Evolutionary conservation across 2,329 filamentous ascomycete genomes (phyloP).

Genomic region (Cercospora sp.): DNA sequence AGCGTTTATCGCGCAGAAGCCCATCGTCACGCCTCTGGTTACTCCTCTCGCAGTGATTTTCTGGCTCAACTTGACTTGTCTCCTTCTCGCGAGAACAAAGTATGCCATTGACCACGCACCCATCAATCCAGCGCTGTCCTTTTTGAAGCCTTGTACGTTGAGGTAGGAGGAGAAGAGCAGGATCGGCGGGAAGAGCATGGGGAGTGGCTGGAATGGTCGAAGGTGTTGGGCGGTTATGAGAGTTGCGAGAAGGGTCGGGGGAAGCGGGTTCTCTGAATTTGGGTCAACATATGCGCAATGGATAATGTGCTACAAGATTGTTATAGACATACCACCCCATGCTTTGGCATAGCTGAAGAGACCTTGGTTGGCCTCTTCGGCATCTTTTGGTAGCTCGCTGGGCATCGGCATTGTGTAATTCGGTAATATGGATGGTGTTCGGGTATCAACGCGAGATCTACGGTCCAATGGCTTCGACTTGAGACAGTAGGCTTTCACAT

Average conservation of each 20-base stretch:
- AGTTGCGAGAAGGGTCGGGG: constrained; percentile 64
- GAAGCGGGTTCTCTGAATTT: constrained; percentile 61
- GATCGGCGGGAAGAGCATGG: constrained; percentile 67
- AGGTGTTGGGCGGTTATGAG: constrained; percentile 66
- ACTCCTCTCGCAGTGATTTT: constrained; percentile 54
- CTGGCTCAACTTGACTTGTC: constrained; percentile 51
- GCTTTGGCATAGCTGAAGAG: constrained; percentile 49
- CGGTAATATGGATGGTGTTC: neutral
- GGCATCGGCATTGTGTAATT: constrained; percentile 44
- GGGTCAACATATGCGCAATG: constrained; percentile 6
- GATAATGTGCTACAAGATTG: neutral
- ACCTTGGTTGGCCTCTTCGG: constrained; percentile 43
- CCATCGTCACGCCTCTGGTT: constrained; percentile 55
- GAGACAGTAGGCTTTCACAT: neutral
- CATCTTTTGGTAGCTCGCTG: constrained; percentile 38
- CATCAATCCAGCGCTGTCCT: constrained; percentile 63
- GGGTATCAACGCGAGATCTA: neutral
- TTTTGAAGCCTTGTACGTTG: constrained; percentile 62
- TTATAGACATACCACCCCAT: constrained; percentile 52
- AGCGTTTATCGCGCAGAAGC: constrained; percentile 53
- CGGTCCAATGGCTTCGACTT: neutral
- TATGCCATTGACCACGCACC: constrained; percentile 67
- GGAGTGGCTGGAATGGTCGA: constrained; percentile 64
- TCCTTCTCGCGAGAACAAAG: constrained; percentile 60
- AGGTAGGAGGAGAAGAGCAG: constrained; percentile 67